Conservation (phyloP, 352 stramenopile genomes). For the Phytophthora pini region DNA sequence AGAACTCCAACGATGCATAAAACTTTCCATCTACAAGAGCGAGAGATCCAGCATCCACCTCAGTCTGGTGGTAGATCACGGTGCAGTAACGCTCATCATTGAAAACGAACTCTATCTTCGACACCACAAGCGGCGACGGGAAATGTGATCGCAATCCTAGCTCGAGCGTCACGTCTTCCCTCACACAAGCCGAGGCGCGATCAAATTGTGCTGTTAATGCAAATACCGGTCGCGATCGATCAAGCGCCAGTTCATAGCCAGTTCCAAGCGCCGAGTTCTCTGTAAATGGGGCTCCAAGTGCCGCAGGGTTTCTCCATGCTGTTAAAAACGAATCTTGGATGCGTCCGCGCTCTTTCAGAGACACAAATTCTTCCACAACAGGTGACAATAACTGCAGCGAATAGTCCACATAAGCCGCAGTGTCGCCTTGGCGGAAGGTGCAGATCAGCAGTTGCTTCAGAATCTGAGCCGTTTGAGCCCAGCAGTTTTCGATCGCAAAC, state of each 20-base stretch:
- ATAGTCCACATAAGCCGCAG: conserved; percentile 76
- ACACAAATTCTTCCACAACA: conserved; percentile 74
- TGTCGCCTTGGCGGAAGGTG: conserved; percentile 78
- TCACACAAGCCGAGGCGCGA: conserved; percentile 68
- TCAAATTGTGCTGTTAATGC: conserved; percentile 64
- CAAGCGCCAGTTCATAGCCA: conserved; percentile 55
- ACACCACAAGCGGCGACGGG: conserved; percentile 55
- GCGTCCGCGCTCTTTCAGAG: conserved; percentile 52
- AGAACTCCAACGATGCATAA: conserved; percentile 60
- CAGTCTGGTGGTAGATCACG: conserved; percentile 54
- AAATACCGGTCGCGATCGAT: conserved; percentile 62
- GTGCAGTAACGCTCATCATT: conserved; percentile 81
- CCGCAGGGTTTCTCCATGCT: conserved; percentile 63
- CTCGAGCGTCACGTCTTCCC: conserved; percentile 62
- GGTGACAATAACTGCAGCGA: conserved; percentile 81
- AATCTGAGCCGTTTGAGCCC: conserved; percentile 74
- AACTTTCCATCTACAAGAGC: conserved; percentile 41
- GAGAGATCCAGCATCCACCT: conserved; percentile 15
- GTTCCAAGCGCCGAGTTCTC: conserved; percentile 44
- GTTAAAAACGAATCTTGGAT: conserved; percentile 68
- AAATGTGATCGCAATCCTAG: conserved; percentile 66
- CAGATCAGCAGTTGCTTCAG: conserved; percentile 79
- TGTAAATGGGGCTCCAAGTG: conserved; percentile 50
- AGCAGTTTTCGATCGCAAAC: conserved; percentile 75
- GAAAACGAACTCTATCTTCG: conserved; percentile 76